Conservation (phyloP, 345 rosid species). For the Corchorus olitorius region DNA sequence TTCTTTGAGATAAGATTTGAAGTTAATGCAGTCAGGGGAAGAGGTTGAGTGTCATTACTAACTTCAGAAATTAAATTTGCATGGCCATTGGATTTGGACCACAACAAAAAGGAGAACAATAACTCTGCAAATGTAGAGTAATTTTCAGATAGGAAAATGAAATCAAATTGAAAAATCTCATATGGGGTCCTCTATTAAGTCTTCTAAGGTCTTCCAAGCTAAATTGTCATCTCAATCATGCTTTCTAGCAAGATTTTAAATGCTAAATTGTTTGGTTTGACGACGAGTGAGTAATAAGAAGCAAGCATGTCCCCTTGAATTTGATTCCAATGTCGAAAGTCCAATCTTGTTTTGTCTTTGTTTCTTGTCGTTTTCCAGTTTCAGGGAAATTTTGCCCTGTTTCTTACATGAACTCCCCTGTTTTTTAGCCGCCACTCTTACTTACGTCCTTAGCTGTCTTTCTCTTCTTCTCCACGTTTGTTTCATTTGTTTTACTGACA, state of each 20-base stretch:
- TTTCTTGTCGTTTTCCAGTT: slow-evolving; percentile 23
- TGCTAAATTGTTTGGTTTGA: not conserved
- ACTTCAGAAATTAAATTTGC: slow-evolving; percentile 3
- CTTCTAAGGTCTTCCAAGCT: not conserved
- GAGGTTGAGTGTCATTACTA: slow-evolving; percentile 16
- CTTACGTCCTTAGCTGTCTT: slow-evolving; percentile 18
- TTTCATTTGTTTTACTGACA: not conserved
- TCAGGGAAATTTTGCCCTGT: not conserved
- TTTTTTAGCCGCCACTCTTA: not conserved
- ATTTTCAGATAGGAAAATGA: not conserved
- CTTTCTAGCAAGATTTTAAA: not conserved
- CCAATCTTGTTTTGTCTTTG: not conserved
- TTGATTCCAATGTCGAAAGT: not conserved
- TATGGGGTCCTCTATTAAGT: not conserved
- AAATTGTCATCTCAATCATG: not conserved
- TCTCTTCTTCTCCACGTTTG: slow-evolving; percentile 6
- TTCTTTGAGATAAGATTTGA: slow-evolving; percentile 1
- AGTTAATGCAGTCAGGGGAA: slow-evolving; percentile 11
- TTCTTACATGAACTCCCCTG: not conserved
- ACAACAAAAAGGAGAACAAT: not conserved
- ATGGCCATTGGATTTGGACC: slow-evolving; percentile 19
- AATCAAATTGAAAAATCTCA: not conserved
- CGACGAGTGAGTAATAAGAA: too few relatives aligned
- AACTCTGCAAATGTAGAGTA: not conserved
- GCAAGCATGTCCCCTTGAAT: not conserved